A percentile compares a stretch with the other conserved stretches of the same genome.
Evolutionary conservation across 2,329 filamentous ascomycete species (phyloP).

Genomic region (Aspergillus thermomutatus): DNA sequence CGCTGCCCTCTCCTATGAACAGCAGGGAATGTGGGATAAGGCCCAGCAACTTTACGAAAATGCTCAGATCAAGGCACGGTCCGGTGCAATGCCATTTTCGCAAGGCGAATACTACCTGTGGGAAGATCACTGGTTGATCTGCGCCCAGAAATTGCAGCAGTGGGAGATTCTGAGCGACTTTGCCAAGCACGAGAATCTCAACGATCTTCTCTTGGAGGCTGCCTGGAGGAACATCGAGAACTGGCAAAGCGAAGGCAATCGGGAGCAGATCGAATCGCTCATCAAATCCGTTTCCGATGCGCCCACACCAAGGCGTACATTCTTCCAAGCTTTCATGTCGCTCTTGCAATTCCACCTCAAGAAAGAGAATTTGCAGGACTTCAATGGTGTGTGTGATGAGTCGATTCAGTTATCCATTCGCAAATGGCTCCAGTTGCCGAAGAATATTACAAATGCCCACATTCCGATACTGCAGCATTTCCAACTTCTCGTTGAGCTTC

Average conservation of each 20-base stretch:
- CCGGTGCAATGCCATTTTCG: conserved; percentile 92
- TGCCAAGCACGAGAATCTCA: conserved; percentile 97
- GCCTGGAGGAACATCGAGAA: conserved; percentile 95
- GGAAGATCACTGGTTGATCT: conserved; percentile 99
- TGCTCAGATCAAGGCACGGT: conserved; percentile 94
- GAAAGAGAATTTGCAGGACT: conserved; percentile 74
- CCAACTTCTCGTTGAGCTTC: conserved; percentile 93
- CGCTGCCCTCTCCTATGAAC: conserved; percentile 93
- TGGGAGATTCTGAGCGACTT: conserved; percentile 99
- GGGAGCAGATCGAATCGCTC: conserved; percentile 84
- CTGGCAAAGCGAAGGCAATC: conserved; percentile 82
- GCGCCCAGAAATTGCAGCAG: conserved; percentile 95
- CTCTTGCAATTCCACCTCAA: conserved; percentile 91
- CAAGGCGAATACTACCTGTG: conserved; percentile 97
- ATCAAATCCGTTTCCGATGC: conserved; percentile 98
- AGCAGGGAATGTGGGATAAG: conserved; percentile 99
- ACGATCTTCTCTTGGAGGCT: conserved; percentile 90
- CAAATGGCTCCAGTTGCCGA: conserved; percentile 98
- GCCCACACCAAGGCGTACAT: conserved; percentile 85
- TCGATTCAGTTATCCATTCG: conserved; percentile 95
- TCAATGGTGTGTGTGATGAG: conserved; percentile 88
- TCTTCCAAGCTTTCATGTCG: conserved; percentile 98
- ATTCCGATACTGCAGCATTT: conserved; percentile 95
- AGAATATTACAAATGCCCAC: conserved; percentile 88
- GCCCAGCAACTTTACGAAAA: conserved; percentile 95